Evolutionary conservation across 169 alveolate species (phyloP).

Genomic region (Cryptosporidium parvum): DNA sequence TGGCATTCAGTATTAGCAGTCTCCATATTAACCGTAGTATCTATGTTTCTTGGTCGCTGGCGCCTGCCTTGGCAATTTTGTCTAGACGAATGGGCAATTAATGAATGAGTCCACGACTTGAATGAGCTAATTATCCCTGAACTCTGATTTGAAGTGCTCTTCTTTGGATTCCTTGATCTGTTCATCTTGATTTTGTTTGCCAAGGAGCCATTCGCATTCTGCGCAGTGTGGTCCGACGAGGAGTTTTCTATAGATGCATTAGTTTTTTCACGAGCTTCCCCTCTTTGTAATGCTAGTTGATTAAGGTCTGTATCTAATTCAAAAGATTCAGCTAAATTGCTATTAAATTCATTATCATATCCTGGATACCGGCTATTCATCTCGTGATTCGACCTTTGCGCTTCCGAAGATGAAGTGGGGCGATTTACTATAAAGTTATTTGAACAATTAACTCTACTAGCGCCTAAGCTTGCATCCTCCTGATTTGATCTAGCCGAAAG

Average conservation of each 20-base stretch:
- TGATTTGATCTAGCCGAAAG: background rate
- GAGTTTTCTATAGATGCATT: background rate
- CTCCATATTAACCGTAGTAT: background rate
- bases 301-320: background rate
- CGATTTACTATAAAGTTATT: background rate
- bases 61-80: background rate
- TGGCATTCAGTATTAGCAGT: background rate
- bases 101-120: constrained; percentile 37
- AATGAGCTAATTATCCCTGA: constrained; percentile 29
- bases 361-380: background rate
- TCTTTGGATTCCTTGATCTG: background rate
- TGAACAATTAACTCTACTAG: background rate
- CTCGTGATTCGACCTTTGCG: background rate
- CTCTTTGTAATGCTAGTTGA: background rate
- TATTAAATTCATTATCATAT: background rate
- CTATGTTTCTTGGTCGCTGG: background rate
- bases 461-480: background rate
- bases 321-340: background rate
- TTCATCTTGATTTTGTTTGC: background rate
- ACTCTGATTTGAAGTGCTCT: background rate
- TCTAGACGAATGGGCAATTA: constrained; percentile 7
- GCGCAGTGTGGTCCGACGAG: background rate
- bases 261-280: background rate
- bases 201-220: background rate
- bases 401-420: background rate